Conservation (phyloP, 139 green algal genomes). For the Chlamydomonas asymmetrica region DNA sequence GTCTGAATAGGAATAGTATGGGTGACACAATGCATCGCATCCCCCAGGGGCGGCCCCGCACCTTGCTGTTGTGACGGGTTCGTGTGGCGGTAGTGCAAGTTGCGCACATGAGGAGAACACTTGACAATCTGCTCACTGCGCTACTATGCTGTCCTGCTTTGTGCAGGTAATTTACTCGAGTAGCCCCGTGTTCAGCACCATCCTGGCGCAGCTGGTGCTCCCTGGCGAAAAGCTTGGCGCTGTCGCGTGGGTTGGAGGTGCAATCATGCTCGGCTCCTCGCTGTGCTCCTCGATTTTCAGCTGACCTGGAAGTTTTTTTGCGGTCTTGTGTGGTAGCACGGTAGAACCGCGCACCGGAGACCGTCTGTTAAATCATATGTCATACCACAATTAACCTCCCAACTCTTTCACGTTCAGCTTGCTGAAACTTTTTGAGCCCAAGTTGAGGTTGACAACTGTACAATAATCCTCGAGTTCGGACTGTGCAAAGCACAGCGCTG, state of each 20-base stretch:
- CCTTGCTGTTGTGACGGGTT: neutral
- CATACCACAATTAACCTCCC: too few relatives aligned
- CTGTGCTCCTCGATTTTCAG: slow-evolving; percentile 1
- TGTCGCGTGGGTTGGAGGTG: slow-evolving; percentile 12
- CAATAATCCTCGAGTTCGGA: too few relatives aligned
- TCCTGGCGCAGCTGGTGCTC: slow-evolving; percentile 12
- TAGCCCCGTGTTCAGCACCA: slow-evolving; percentile 6
- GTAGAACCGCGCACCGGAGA: too few relatives aligned
- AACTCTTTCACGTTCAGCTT: too few relatives aligned
- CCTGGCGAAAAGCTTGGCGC: slow-evolving; percentile 1
- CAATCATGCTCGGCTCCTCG: neutral
- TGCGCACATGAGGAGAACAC: neutral
- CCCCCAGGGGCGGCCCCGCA: neutral
- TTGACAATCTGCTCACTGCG: neutral
- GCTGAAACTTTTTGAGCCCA: too few relatives aligned
- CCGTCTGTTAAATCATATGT: too few relatives aligned
- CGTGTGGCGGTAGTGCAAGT: neutral
- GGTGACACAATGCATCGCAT: neutral
- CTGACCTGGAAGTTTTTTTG: too few relatives aligned
- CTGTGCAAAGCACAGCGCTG: too few relatives aligned
- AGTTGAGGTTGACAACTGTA: too few relatives aligned
- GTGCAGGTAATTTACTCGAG: slow-evolving; percentile 19
- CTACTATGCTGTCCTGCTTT: neutral
- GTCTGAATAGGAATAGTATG: neutral
- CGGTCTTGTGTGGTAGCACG: too few relatives aligned